phyloP scores from a whole-genome alignment of 306 rosid species.

The Hylodesmum podocarpum region DNA sequence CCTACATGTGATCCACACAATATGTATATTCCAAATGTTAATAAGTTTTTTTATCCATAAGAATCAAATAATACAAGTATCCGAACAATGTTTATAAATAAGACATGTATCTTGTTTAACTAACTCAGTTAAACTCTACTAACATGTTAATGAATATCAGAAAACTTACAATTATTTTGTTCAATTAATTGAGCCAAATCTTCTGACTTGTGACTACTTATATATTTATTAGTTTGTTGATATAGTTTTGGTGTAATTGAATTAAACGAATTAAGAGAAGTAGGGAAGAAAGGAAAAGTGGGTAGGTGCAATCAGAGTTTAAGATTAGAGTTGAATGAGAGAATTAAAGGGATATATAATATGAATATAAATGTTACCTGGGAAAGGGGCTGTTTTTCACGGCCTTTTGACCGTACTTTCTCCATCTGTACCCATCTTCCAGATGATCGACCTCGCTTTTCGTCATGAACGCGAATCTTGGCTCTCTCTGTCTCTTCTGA shows the following conservation, averaged over 20 bases:
- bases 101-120: too few relatives aligned
- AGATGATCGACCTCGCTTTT: conserved; percentile 98
- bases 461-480: conserved; percentile 95
- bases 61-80: too few relatives aligned
- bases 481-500: conserved; percentile 78
- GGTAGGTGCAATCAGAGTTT: neutral
- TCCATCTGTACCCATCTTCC: conserved; percentile 99
- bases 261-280: neutral
- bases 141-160: too few relatives aligned
- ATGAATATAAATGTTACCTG: conserved; percentile 57
- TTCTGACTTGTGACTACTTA: too few relatives aligned
- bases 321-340: neutral
- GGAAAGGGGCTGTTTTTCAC: conserved; percentile 96
- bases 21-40: neutral
- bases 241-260: neutral
- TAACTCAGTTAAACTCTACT: too few relatives aligned
- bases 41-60: too few relatives aligned
- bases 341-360: neutral
- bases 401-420: conserved; percentile 98
- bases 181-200: too few relatives aligned
- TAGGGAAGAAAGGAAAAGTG: neutral
- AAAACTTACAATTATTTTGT: too few relatives aligned
- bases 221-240: neutral
- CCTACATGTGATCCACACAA: conserved; percentile 40
- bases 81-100: too few relatives aligned